Conservation (phyloP, 805 yeast species). For the Yamadazyma ubonensis region DNA sequence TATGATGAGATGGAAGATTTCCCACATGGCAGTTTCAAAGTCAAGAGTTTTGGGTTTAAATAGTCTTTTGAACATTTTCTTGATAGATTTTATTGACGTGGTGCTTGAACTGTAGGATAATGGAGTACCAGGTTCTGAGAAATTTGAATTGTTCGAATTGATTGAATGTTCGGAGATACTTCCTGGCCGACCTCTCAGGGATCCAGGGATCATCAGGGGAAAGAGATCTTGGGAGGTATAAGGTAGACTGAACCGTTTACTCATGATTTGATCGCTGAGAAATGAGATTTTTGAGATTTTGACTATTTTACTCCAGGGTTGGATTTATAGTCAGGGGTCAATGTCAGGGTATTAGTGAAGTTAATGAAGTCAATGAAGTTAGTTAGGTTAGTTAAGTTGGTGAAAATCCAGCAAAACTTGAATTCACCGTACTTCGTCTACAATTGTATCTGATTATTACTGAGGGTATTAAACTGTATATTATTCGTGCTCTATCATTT, state of each 20-base stretch:
- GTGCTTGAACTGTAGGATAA: constrained; percentile 1
- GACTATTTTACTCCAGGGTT: not conserved
- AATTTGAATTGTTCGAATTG: constrained; percentile 1
- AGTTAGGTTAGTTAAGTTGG: no score
- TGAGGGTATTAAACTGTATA: no score
- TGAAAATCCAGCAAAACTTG: no score
- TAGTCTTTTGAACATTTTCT: constrained; percentile 33
- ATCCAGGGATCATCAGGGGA: constrained; percentile 27
- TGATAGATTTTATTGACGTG: constrained; percentile 21
- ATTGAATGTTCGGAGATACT: constrained; percentile 17
- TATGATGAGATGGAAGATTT: constrained; percentile 67
- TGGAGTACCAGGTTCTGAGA: not conserved
- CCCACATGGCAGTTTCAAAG: constrained; percentile 93
- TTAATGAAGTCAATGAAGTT: no score
- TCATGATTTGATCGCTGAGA: constrained; percentile 1
- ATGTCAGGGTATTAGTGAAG: not conserved
- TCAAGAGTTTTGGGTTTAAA: constrained; percentile 79
- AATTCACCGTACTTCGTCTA: no score
- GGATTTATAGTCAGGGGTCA: no score
- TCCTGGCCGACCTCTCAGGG: constrained; percentile 22
- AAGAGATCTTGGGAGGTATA: constrained; percentile 44
- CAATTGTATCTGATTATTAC: no score
- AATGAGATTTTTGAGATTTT: not conserved
- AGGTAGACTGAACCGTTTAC: constrained; percentile 38
- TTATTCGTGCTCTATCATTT: no score